Percentiles rank a stretch among this genome's conserved stretches.
Conservation (phyloP, 805 yeast species). For the Zygotorulaspora sp. region DNA sequence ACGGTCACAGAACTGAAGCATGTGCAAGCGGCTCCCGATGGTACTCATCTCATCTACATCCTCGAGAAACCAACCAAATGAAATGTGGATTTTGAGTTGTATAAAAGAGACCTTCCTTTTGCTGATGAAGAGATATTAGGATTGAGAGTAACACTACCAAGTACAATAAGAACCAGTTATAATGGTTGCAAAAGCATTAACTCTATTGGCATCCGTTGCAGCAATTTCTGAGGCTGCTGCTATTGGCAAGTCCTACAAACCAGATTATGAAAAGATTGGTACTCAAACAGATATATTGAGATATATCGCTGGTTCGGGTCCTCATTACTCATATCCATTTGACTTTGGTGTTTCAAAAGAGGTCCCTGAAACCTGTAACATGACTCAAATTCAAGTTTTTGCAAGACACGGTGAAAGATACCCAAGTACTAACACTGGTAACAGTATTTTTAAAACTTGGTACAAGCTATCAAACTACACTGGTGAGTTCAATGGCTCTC, state of each 20-base stretch:
- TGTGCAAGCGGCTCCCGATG: too few species aligned
- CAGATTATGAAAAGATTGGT: slow-evolving; percentile 14
- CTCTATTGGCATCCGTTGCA: slow-evolving; percentile 6
- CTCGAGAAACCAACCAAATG: too few species aligned
- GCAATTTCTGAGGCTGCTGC: slow-evolving; percentile 13
- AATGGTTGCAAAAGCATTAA: slow-evolving; percentile 4
- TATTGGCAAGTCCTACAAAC: slow-evolving; percentile 2
- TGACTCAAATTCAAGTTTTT: slow-evolving; percentile 65
- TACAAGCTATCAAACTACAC: slow-evolving; percentile 25
- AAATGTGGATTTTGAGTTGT: too few species aligned
- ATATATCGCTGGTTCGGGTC: slow-evolving; percentile 54
- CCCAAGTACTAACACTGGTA: slow-evolving; percentile 46
- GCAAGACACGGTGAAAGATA: slow-evolving; percentile 80
- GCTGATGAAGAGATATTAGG: too few species aligned
- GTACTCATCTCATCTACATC: too few species aligned
- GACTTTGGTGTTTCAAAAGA: slow-evolving; percentile 52
- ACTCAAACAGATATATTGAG: slow-evolving; percentile 39
- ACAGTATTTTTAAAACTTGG: slow-evolving; percentile 34
- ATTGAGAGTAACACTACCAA: too few species aligned
- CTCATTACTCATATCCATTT: slow-evolving; percentile 44
- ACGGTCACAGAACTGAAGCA: too few species aligned
- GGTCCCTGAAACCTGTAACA: slow-evolving; percentile 44
- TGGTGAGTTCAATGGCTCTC: slow-evolving; percentile 42
- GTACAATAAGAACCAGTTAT: too few species aligned
- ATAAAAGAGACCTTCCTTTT: too few species aligned